Conservation (phyloP, 2,329 filamentous ascomycete species). For the Aspergillus sergii region DNA sequence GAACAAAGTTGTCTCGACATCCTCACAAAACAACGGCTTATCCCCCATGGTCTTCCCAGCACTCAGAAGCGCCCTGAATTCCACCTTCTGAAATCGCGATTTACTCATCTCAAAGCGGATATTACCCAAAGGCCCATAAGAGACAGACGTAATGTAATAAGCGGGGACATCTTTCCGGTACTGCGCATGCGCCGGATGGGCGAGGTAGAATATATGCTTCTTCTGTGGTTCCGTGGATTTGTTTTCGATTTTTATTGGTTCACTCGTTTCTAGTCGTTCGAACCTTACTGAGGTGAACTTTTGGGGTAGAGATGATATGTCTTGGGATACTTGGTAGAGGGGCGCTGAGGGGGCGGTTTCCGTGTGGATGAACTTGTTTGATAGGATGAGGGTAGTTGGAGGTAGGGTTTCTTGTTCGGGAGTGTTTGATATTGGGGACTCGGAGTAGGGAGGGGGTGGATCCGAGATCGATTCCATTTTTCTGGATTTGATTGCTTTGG, state of each 20-base stretch:
- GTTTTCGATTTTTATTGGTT: not conserved
- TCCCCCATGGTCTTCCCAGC: not conserved
- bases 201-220: constrained; percentile 2
- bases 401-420: no score
- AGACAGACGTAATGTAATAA: constrained; percentile 18
- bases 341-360: not conserved
- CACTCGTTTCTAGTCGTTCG: not conserved
- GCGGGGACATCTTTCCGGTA: constrained; percentile 21
- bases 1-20: not conserved
- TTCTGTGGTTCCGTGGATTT: not conserved
- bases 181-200: constrained; percentile 18
- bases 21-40: constrained; percentile 8
- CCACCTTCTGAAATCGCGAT: constrained; percentile 7
- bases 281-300: not conserved
- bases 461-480: no score
- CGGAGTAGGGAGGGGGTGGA: no score
- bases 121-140: constrained; percentile 11
- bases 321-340: constrained; percentile 11
- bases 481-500: no score
- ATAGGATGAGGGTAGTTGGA: not conserved
- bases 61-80: constrained; percentile 10
- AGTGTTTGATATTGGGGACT: no score
- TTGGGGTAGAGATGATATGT: not conserved
- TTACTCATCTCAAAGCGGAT: constrained; percentile 14
- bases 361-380: not conserved